Conservation (phyloP, 768 basidiomycete species). For the Austroboletus festivus region DNA sequence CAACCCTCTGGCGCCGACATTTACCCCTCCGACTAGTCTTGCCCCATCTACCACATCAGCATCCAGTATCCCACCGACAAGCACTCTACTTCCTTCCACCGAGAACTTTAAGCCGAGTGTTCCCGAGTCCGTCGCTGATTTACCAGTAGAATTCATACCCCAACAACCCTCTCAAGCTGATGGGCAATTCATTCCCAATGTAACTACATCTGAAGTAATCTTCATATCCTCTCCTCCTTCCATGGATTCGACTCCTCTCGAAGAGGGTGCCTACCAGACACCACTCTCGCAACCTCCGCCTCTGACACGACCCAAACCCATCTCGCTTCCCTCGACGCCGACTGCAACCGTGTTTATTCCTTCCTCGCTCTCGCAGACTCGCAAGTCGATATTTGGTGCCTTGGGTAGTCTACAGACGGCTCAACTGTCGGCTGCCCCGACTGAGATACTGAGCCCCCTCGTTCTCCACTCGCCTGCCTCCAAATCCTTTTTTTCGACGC, state of each 20-base stretch:
- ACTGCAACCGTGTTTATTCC: constrained; percentile 22
- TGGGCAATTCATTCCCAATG: background rate
- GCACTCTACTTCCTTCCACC: background rate
- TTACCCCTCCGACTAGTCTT: constrained; percentile 7
- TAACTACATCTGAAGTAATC: background rate
- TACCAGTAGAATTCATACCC: background rate
- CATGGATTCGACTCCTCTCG: constrained; percentile 4
- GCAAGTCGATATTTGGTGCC: constrained; percentile 20
- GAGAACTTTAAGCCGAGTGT: background rate
- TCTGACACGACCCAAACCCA: constrained; percentile 28
- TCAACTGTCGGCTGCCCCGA: constrained; percentile 19
- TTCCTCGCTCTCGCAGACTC: constrained; percentile 7
- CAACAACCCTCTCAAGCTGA: background rate
- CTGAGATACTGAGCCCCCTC: constrained; percentile 31
- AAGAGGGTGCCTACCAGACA: constrained; percentile 8
- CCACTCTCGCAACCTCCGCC: constrained; percentile 25
- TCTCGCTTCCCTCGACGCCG: constrained; percentile 34
- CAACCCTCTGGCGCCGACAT: constrained; percentile 19
- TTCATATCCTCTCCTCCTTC: constrained; percentile 16
- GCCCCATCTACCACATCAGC: background rate
- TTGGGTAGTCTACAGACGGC: constrained; percentile 27
- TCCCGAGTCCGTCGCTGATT: background rate
- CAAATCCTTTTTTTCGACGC: constrained; percentile 13
- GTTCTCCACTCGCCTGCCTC: constrained; percentile 27
- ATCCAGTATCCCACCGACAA: background rate